Evolutionary conservation across 140 eudicot species (phyloP).

Genomic region (Anethum foeniculum): DNA sequence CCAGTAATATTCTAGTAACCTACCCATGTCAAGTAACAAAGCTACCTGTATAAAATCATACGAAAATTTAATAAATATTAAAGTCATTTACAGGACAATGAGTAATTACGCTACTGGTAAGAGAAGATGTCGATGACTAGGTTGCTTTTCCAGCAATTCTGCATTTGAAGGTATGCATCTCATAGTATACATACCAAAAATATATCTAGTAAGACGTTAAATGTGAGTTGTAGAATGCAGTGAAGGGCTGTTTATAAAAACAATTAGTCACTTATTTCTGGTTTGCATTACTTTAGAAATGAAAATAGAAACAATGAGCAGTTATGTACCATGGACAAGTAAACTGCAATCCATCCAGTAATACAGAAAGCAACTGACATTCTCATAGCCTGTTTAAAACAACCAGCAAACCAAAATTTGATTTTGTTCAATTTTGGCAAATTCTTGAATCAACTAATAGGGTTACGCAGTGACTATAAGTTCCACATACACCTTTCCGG

Average conservation of each 20-base stretch:
- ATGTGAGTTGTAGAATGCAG: neutral
- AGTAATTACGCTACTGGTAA: neutral
- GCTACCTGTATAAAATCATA: conserved; percentile 42
- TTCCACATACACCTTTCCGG: conserved; percentile 70
- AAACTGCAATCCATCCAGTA: conserved; percentile 81
- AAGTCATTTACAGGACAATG: neutral
- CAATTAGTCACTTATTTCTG: neutral
- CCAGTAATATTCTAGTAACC: conserved; percentile 21
- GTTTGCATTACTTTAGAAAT: neutral
- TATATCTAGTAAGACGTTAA: too few relatives aligned
- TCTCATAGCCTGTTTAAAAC: conserved; percentile 67
- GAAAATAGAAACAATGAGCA: neutral
- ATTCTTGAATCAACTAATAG: neutral
- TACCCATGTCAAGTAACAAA: conserved; percentile 55
- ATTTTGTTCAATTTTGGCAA: neutral
- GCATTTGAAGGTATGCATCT: neutral
- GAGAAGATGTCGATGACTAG: neutral
- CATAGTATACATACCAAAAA: too few relatives aligned
- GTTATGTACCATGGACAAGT: conserved; percentile 50
- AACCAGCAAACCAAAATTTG: neutral
- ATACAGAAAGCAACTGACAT: conserved; percentile 63
- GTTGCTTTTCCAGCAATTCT: neutral
- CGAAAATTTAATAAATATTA: neutral
- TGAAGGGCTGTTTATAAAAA: neutral
- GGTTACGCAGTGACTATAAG: neutral